These are phyloP conservation scores for Sporothrix variecibatus DNA, from an alignment of 2,329 filamentous ascomycete species.

Conservation along the genomic window DNA sequence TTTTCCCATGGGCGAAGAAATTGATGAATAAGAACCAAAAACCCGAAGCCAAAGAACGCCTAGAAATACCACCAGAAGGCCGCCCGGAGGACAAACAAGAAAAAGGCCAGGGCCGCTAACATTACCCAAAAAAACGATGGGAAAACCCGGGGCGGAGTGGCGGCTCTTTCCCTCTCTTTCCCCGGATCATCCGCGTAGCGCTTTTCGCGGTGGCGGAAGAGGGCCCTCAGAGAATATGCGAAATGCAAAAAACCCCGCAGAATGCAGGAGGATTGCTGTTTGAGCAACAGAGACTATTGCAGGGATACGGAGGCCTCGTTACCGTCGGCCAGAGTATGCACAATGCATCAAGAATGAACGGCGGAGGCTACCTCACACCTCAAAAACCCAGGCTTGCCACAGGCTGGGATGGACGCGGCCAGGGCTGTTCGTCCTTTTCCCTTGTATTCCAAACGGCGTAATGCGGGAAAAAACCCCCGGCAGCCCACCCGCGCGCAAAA, in stretches of 20 bases:
- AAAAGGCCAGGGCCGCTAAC: background rate
- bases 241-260: background rate
- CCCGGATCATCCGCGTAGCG: conserved; percentile 15
- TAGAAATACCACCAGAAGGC: background rate
- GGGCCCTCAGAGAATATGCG: background rate
- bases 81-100: background rate
- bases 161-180: background rate
- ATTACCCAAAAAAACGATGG: background rate
- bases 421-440: background rate
- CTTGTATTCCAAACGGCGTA: conserved; percentile 17
- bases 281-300: too few relatives aligned
- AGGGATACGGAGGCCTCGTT: background rate
- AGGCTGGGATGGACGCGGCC: background rate
- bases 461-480: too few relatives aligned
- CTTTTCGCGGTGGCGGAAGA: background rate
- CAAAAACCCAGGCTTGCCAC: conserved; percentile 17
- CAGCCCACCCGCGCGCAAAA: too few relatives aligned
- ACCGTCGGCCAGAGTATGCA: background rate
- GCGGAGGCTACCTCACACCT: background rate
- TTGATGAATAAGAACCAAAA: background rate
- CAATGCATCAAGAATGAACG: background rate
- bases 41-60: background rate
- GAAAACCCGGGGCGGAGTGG: background rate
- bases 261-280: too few relatives aligned
- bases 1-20: background rate